A percentile compares a stretch with the other conserved stretches of the same genome.
These are phyloP conservation scores for Eutrema salsugineum DNA, from an alignment of 441 rosid species.

Conservation along the genomic window DNA sequence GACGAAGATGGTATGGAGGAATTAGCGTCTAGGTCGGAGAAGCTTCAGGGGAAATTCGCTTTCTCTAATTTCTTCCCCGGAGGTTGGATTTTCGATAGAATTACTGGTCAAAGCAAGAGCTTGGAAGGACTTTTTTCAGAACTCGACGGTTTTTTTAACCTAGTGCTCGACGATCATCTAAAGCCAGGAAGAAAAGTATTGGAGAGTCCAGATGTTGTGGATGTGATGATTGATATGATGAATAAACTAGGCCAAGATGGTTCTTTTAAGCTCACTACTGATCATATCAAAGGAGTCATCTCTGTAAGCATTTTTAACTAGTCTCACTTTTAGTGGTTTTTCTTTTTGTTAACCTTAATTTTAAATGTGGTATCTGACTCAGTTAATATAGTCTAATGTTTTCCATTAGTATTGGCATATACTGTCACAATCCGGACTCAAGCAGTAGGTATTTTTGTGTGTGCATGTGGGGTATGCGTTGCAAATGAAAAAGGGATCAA, in stretches of 20 bases:
- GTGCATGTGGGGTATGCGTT: not conserved
- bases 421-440: not conserved
- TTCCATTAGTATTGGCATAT: not conserved
- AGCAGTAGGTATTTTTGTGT: not conserved
- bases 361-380: not conserved
- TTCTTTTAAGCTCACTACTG: constrained; percentile 29
- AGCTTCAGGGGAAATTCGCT: constrained; percentile 16
- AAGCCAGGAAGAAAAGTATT: constrained; percentile 25
- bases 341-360: not conserved
- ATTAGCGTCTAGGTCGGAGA: constrained; percentile 23
- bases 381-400: not conserved
- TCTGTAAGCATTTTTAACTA: constrained; percentile 32
- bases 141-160: constrained; percentile 35
- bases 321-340: not conserved
- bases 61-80: constrained; percentile 43
- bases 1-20: constrained; percentile 29
- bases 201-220: constrained; percentile 42
- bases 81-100: constrained; percentile 42
- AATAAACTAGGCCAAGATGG: constrained; percentile 22
- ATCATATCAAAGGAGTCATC: constrained; percentile 44
- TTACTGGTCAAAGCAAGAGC: constrained; percentile 37
- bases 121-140: constrained; percentile 33
- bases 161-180: constrained; percentile 47
- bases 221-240: constrained; percentile 30
- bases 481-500: not conserved